Conservation (phyloP, 495 filamentous ascomycete species). For the Corynascus novoguineensis region DNA sequence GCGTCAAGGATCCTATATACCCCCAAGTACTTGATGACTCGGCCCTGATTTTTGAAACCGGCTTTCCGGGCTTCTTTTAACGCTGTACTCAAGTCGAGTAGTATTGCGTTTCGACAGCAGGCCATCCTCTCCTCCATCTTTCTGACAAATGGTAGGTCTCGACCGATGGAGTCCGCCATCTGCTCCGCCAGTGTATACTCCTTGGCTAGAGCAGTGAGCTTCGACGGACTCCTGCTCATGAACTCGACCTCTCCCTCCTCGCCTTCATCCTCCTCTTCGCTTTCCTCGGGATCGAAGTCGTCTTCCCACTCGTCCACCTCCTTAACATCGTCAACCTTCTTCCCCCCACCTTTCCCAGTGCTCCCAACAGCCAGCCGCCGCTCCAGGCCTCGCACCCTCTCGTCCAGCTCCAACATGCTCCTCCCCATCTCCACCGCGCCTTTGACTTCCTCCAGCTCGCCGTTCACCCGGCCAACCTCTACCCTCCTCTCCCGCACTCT, state of each 20-base stretch:
- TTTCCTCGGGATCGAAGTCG: constrained; percentile 21
- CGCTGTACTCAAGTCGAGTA: constrained; percentile 76
- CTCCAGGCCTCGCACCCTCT: constrained; percentile 70
- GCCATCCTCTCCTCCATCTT: constrained; percentile 52
- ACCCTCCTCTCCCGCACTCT: constrained; percentile 45
- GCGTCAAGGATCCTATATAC: constrained; percentile 77
- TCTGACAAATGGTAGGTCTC: constrained; percentile 38
- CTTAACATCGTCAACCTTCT: constrained; percentile 26
- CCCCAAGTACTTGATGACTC: constrained; percentile 62
- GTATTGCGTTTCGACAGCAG: constrained; percentile 60
- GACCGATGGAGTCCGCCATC: constrained; percentile 40
- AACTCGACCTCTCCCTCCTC: constrained; percentile 22
- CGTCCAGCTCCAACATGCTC: constrained; percentile 63
- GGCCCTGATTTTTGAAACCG: constrained; percentile 48
- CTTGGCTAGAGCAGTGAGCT: constrained; percentile 40
- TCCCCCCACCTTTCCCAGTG: constrained; percentile 14
- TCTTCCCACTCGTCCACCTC: constrained; percentile 31
- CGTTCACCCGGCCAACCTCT: constrained; percentile 38
- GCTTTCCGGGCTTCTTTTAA: constrained; percentile 63
- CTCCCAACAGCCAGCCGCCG: constrained; percentile 51
- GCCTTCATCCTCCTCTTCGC: constrained; percentile 27
- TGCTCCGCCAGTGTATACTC: constrained; percentile 38
- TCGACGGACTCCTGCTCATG: constrained; percentile 38
- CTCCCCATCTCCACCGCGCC: constrained; percentile 51
- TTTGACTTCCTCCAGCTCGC: constrained; percentile 38